Evolutionary conservation across 2,329 filamentous ascomycete species (phyloP), one percentile per base, ranked within the genome.

Genomic region (Xylariaceae sp.): DNA sequence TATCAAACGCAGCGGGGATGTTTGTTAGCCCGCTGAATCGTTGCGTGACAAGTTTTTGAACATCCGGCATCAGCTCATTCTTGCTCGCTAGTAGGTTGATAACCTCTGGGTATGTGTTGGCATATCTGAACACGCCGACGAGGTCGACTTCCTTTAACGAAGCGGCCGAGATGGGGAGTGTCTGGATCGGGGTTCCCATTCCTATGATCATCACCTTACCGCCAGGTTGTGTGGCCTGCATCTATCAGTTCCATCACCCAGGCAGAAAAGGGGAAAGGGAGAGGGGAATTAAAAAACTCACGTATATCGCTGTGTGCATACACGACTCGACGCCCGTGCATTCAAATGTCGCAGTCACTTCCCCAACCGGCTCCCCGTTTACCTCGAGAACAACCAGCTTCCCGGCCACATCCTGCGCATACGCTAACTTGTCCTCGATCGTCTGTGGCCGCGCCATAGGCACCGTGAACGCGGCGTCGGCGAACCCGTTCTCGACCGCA

Each of bases 281-380:
- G 7, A 3, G 21, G n/a, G n/a, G n/a, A 20, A n/a, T n/a, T 4
- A 29, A n/a, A 14, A 42, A 50, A 73, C 77, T 71, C 60, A 82
- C 81, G 65, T 89, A 93, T 52, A 93, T 91, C 3, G 87, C 82
- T 5, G 85, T 84, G 70, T 93, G 89, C 65, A 91, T 79, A 65
- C 89, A 93, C 0, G 85, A 83, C 68, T 90, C 89, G 20, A 91
- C 89, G 7, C 90, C 90, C 0, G 90, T 93, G 69, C 89, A 92
- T 74, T 93, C 89, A 67, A 89, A 91, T 2, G 89, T 87, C 1
- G 84, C 83, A 48, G 85, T 81, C 0, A 89, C 81, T 67, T 90
- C 86, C 0, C 77, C 84, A 57, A 89, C 79, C 12, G 81, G 77
- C 61, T 75, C 68, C 7, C 75, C 63, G 14, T 55, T 56, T 1